phyloP scores from a whole-genome alignment of 1,139 yeast genomes.

The Maudiozyma humilis region DNA sequence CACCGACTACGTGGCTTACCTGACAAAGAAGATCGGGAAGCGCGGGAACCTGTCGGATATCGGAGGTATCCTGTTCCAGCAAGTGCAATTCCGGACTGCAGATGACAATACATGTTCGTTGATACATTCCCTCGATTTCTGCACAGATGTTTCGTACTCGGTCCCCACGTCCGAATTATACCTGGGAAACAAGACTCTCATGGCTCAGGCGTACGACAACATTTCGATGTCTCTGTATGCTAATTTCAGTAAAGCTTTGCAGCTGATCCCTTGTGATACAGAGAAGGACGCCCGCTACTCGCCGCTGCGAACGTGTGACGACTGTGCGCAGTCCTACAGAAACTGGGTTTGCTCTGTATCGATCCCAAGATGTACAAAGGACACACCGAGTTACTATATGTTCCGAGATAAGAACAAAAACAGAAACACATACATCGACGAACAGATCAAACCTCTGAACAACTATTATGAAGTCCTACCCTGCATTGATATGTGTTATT shows the following conservation, averaged over 20 bases:
- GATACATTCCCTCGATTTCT: conserved; percentile 66
- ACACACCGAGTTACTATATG: conserved; percentile 40
- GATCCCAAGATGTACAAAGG: conserved; percentile 76
- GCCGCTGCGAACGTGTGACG: conserved; percentile 61
- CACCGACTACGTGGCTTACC: conserved; percentile 56
- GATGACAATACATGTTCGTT: conserved; percentile 55
- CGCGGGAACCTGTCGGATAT: conserved; percentile 35
- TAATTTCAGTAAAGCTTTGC: conserved; percentile 69
- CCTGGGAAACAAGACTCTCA: conserved; percentile 20
- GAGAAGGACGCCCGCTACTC: conserved; percentile 63
- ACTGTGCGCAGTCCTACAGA: conserved; percentile 65
- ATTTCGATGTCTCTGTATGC: conserved; percentile 48
- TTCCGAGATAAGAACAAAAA: conserved; percentile 45
- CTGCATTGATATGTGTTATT: conserved; percentile 72
- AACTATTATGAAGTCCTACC: conserved; percentile 77
- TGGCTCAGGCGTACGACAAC: conserved; percentile 50
- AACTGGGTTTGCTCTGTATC: conserved; percentile 87
- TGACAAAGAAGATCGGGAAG: conserved; percentile 38
- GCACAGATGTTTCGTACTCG: conserved; percentile 75
- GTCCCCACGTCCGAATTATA: conserved; percentile 53
- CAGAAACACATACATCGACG: conserved; percentile 54
- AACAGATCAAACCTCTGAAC: conserved; percentile 47
- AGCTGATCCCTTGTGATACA: conserved; percentile 71
- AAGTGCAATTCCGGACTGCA: conserved; percentile 56
- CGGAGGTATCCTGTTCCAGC: conserved; percentile 63